These are phyloP conservation scores for Hymenoscyphus repandus DNA, from an alignment of 2,329 filamentous ascomycete genomes.

Conservation along the genomic window DNA sequence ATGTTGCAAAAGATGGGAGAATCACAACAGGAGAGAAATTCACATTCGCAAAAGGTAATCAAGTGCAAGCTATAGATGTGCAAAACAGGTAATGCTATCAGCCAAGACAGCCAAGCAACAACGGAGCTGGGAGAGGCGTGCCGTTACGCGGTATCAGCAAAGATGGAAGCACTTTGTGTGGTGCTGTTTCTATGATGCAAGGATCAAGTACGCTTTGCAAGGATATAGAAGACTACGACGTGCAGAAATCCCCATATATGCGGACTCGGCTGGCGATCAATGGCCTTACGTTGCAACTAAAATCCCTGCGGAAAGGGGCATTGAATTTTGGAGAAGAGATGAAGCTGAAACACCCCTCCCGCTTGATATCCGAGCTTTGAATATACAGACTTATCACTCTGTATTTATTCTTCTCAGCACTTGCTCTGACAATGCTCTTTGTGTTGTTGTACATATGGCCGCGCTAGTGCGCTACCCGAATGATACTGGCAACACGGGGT, in stretches of 20 bases:
- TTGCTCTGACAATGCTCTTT: too few species aligned
- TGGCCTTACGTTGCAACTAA: neutral
- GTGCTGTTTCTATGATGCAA: slow-evolving; percentile 1
- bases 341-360: neutral
- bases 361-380: neutral
- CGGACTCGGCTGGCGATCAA: neutral
- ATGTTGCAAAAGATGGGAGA: too few species aligned
- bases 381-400: neutral
- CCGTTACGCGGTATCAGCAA: neutral
- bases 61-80: neutral
- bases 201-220: too few species aligned
- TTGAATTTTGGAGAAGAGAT: neutral
- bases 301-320: neutral
- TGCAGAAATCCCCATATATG: neutral
- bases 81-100: neutral
- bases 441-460: too few species aligned
- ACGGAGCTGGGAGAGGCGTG: neutral
- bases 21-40: too few species aligned
- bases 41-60: neutral
- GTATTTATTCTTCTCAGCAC: too few species aligned
- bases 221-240: neutral
- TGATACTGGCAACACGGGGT: too few species aligned
- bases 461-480: too few species aligned
- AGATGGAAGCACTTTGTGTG: too few species aligned
- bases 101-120: slow-evolving; percentile 4